Evolutionary conservation across 768 basidiomycete genomes (phyloP).

Genomic region (Xerocomus spinulosus): DNA sequence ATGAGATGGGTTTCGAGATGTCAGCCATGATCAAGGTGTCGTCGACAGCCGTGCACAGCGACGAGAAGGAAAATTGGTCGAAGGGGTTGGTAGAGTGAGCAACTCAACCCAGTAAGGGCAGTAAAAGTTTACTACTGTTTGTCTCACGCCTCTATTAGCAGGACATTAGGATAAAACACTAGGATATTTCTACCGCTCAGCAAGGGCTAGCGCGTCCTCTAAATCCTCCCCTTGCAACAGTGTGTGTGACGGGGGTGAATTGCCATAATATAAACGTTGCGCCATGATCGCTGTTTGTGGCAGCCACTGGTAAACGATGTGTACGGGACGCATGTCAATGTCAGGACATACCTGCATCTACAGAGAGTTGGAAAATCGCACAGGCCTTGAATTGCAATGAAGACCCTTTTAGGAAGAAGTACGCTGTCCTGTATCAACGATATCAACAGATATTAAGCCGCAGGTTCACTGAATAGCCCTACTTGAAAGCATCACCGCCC

Average conservation of each 20-base stretch:
- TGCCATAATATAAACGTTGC: slow-evolving; percentile 75
- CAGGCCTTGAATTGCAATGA: slow-evolving; percentile 82
- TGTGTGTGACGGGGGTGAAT: slow-evolving; percentile 50
- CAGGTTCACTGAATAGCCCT: slow-evolving; percentile 18
- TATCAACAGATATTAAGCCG: slow-evolving; percentile 14
- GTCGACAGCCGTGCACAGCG: slow-evolving; percentile 13
- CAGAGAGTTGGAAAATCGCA: slow-evolving; percentile 75
- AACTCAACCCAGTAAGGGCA: slow-evolving; percentile 13
- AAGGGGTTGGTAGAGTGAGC: slow-evolving; percentile 20
- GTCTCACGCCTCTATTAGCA: slow-evolving; percentile 18
- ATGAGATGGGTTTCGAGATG: slow-evolving; percentile 69
- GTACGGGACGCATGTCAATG: slow-evolving; percentile 2
- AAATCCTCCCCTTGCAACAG: slow-evolving; percentile 55
- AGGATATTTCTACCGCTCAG: slow-evolving; percentile 43
- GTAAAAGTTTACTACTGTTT: slow-evolving; percentile 31
- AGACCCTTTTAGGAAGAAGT: slow-evolving; percentile 71
- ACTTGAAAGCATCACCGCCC: slow-evolving; percentile 87
- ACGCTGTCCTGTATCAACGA: slow-evolving; percentile 51
- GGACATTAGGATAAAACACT: not conserved
- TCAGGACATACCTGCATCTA: slow-evolving; percentile 61
- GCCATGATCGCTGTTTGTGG: slow-evolving; percentile 54
- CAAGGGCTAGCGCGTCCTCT: slow-evolving; percentile 69
- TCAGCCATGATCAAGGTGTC: slow-evolving; percentile 27
- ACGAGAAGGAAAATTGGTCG: slow-evolving; percentile 12
- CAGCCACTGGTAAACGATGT: slow-evolving; percentile 9